A percentile compares a stretch with the other conserved stretches of the same genome.
phyloP scores from a whole-genome alignment of 2,329 filamentous ascomycete species.

The Setomelanomma holmii region DNA sequence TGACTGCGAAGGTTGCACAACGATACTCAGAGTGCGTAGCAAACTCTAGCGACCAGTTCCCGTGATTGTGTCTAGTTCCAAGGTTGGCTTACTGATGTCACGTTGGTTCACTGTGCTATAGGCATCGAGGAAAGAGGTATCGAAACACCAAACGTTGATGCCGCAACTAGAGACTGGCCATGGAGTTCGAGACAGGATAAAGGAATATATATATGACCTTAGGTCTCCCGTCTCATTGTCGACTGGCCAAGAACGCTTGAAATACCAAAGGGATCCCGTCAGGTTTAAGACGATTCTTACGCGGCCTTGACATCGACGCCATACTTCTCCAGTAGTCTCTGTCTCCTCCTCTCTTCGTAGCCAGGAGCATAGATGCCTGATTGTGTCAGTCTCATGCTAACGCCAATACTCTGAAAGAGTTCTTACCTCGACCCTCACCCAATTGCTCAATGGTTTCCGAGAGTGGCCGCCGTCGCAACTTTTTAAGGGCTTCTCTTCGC shows the following conservation, averaged over 20 bases:
- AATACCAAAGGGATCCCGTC: conserved; percentile 28
- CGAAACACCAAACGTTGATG: no score
- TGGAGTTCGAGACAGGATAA: background rate
- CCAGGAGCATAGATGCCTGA: conserved; percentile 80
- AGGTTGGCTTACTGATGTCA: no score
- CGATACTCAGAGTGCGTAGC: no score
- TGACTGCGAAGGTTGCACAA: background rate
- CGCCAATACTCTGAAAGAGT: background rate
- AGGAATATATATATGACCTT: background rate
- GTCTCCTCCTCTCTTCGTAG: conserved; percentile 82
- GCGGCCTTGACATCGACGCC: conserved; percentile 73
- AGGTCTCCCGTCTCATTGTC: background rate
- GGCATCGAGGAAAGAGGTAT: no score
- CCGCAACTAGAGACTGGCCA: no score
- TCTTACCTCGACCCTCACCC: conserved; percentile 84
- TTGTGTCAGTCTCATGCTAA: conserved; percentile 18
- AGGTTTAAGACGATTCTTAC: conserved; percentile 28
- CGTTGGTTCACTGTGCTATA: no score
- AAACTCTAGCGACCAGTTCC: no score
- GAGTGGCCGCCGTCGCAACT: conserved; percentile 74
- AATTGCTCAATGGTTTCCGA: conserved; percentile 82
- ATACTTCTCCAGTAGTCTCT: conserved; percentile 85
- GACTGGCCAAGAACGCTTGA: no score
- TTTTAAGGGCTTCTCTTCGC: conserved; percentile 76
- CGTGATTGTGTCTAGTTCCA: no score